These are phyloP conservation scores for Cystobasidium slooffiae DNA, from an alignment of 1,284 basidiomycete species.

Conservation along the genomic window DNA sequence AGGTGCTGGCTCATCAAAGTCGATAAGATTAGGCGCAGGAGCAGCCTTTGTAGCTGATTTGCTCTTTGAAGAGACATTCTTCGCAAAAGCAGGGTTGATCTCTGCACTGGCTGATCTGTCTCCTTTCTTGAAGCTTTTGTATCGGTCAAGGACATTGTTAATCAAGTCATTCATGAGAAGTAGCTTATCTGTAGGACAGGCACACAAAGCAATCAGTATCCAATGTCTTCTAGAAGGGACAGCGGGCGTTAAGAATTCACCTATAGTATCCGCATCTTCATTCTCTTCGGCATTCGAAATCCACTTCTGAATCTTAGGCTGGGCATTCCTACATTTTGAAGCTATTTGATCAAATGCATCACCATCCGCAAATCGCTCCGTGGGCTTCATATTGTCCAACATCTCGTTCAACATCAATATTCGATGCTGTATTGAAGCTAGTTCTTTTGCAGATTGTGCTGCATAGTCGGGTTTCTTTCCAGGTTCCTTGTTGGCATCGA, in stretches of 20 bases:
- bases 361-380: conserved; percentile 63
- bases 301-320: conserved; percentile 97
- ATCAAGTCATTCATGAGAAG: conserved; percentile 97
- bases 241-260: conserved; percentile 59
- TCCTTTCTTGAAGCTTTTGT: conserved; percentile 88
- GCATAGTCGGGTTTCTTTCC: conserved; percentile 92
- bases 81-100: conserved; percentile 57
- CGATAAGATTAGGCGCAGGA: conserved; percentile 52
- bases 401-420: conserved; percentile 94
- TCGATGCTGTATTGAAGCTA: conserved; percentile 93
- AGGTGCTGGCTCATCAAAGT: conserved; percentile 51
- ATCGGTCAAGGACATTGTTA: conserved; percentile 86
- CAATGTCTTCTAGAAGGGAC: background rate
- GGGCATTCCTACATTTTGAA: conserved; percentile 74
- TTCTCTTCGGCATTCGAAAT: conserved; percentile 77
- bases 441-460: conserved; percentile 82
- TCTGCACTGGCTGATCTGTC: conserved; percentile 73
- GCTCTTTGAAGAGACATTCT: background rate
- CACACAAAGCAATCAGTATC: background rate
- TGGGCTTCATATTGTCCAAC: conserved; percentile 83
- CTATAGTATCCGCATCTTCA: conserved; percentile 82
- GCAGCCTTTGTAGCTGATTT: conserved; percentile 44
- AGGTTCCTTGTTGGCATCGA: conserved; percentile 66
- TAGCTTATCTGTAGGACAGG: conserved; percentile 70
- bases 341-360: conserved; percentile 98